phyloP scores from a whole-genome alignment of 352 stramenopile genomes.

The Hyaloperonospora arabidopsidis region DNA sequence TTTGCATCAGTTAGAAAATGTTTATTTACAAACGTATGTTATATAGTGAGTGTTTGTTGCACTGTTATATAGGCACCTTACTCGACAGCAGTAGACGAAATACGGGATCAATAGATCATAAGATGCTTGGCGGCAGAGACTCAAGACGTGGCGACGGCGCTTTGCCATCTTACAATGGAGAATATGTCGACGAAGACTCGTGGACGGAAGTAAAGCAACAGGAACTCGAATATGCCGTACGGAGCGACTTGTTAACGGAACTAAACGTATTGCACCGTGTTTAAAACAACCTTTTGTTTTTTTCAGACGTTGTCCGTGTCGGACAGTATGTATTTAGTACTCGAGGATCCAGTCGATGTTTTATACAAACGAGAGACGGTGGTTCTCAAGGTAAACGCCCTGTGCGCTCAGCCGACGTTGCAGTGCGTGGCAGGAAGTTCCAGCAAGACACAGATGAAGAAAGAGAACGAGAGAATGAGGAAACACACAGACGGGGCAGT shows the following conservation, averaged over 20 bases:
- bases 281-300: slow-evolving; percentile 5
- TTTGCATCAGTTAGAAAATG: too few relatives aligned
- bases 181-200: slow-evolving; percentile 64
- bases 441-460: slow-evolving; percentile 11
- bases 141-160: slow-evolving; percentile 6
- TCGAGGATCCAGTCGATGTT: slow-evolving; percentile 47
- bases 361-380: slow-evolving; percentile 61
- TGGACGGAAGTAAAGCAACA: slow-evolving; percentile 78
- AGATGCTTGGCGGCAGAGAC: not conserved
- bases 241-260: slow-evolving; percentile 2
- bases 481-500: slow-evolving; percentile 18
- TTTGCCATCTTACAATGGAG: slow-evolving; percentile 11
- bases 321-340: slow-evolving; percentile 75
- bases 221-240: slow-evolving; percentile 70
- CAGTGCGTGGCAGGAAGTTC: slow-evolving; percentile 25
- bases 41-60: too few relatives aligned
- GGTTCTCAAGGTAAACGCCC: slow-evolving; percentile 62
- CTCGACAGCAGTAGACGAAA: too few relatives aligned
- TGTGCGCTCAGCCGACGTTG: slow-evolving; percentile 53
- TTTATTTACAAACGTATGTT: too few relatives aligned
- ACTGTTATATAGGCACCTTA: too few relatives aligned
- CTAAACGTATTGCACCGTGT: not conserved
- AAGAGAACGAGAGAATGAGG: too few relatives aligned
- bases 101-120: slow-evolving; percentile 6
- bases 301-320: slow-evolving; percentile 63